Evolutionary conservation across 495 filamentous ascomycete species (phyloP), one percentile per base, ranked within the genome.

Genomic region (Daldinia loculata): DNA sequence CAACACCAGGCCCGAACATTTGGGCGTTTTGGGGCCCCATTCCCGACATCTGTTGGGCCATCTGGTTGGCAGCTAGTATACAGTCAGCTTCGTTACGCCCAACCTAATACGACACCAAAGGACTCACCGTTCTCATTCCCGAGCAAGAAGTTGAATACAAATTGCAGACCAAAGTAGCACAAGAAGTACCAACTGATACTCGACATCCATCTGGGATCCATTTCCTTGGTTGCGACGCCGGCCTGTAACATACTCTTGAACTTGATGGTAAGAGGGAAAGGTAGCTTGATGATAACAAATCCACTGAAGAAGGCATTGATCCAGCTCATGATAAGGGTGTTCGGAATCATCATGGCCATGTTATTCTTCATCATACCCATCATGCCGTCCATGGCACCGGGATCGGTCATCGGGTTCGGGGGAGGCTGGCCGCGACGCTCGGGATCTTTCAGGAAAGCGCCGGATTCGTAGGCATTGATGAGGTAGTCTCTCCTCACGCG

Each of bases 331-430:
- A 98, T 98, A 79, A 98, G 80, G 4, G 94, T 98, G 79, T 99
- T 97, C 52, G 95, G 96, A 43, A 99, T 93, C 86, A 99, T 98
- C 95, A 97, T 98, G 71, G 95, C 94, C 93, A 99, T 97, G 75
- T 99, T 97, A 57, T 93, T 93, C 88, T 98, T 99, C 89, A 98
- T 92, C 93, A 97, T 97, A 63, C 95, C 95, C 95, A 98, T 98
- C 95, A 98, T 98, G 63, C 92, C 94, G 76, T 98, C 96, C 96
- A 98, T 99, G 55, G 92, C 93, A 56, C 90, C 91, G n/a, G 95
- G 95, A 80, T 99, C 95, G 36, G 90, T 91, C 92, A 98, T 94
- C 19, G 96, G 95, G 80, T 99, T 98, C 56, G 92, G 89, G 12
- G 93, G 90, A 26, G 93, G 91, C 80, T 97, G 91, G 56, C 94